A percentile compares a stretch with the other conserved stretches of the same genome.
phyloP scores from a whole-genome alignment of 2,329 filamentous ascomycete species.

The Myriosclerotinia curreyana region DNA sequence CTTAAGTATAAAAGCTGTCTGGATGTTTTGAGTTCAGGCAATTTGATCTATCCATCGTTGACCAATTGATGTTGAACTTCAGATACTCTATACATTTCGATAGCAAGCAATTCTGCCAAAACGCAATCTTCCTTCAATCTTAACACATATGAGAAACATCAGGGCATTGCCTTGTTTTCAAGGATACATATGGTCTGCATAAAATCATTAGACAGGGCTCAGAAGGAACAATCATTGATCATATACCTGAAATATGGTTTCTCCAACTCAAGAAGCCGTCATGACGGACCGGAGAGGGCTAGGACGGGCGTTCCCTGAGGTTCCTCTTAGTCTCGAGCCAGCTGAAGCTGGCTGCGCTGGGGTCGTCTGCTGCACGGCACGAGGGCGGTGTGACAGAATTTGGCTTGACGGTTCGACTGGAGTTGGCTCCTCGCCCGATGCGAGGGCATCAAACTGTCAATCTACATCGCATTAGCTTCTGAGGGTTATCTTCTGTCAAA shows the following conservation, averaged over 20 bases:
- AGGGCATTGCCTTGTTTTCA: slow-evolving; percentile 20
- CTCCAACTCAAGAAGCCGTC: slow-evolving; percentile 46
- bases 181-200: slow-evolving; percentile 18
- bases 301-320: slow-evolving; percentile 50
- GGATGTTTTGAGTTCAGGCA: slow-evolving; percentile 14
- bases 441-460: slow-evolving; percentile 90
- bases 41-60: slow-evolving; percentile 11
- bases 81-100: slow-evolving; percentile 14
- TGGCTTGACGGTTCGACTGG: slow-evolving; percentile 52
- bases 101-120: slow-evolving; percentile 21
- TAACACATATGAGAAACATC: slow-evolving; percentile 22
- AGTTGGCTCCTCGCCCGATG: slow-evolving; percentile 78
- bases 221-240: background rate
- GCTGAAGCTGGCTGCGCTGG: slow-evolving; percentile 42
- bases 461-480: slow-evolving; percentile 47
- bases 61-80: slow-evolving; percentile 18
- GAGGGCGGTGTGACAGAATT: slow-evolving; percentile 44
- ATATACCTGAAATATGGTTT: slow-evolving; percentile 24
- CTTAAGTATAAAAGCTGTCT: slow-evolving; percentile 13
- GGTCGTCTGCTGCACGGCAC: slow-evolving; percentile 44
- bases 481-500: slow-evolving; percentile 10
- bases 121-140: slow-evolving; percentile 23
- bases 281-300: slow-evolving; percentile 68
- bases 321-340: slow-evolving; percentile 40
- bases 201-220: slow-evolving; percentile 1